Evolutionary conservation across 108 stramenopile species (phyloP).

Genomic region (Pseudonitzschia delicatissima): DNA sequence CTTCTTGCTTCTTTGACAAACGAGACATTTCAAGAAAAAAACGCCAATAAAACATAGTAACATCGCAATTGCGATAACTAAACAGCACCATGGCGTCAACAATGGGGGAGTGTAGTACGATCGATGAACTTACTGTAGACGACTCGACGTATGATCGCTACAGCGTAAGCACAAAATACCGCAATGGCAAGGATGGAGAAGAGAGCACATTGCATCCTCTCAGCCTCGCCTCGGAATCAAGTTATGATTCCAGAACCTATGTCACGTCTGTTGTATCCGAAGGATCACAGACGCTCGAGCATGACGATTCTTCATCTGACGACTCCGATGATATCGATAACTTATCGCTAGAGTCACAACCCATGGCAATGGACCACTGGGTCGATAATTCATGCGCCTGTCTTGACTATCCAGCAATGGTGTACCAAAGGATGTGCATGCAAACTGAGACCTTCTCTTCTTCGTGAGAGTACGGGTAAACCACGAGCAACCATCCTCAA

Average conservation of each 20-base stretch:
- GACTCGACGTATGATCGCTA: neutral
- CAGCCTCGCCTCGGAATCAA: constrained; percentile 4
- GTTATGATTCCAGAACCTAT: neutral
- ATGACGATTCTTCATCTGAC: constrained; percentile 2
- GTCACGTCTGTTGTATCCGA: neutral
- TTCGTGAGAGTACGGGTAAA: constrained; percentile 25
- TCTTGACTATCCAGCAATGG: constrained; percentile 20
- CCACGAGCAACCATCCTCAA: constrained; percentile 1
- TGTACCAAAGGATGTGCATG: neutral
- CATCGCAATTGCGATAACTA: too few species aligned
- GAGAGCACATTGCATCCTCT: too few species aligned
- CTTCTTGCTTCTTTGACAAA: too few species aligned
- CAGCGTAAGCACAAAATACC: neutral
- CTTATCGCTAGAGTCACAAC: constrained; percentile 11
- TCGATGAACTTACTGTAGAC: neutral
- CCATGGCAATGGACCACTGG: constrained; percentile 16
- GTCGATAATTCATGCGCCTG: constrained; percentile 27
- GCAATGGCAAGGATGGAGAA: neutral
- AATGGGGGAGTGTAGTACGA: neutral
- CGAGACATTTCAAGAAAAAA: too few species aligned
- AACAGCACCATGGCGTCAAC: neutral
- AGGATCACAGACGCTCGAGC: neutral
- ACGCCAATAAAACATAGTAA: too few species aligned
- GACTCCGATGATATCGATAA: neutral
- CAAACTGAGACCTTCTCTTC: constrained; percentile 22